A percentile compares a stretch with the other conserved stretches of the same genome.
Evolutionary conservation across 352 stramenopile genomes (phyloP).

Genomic region (Globisporangium yorkense): DNA sequence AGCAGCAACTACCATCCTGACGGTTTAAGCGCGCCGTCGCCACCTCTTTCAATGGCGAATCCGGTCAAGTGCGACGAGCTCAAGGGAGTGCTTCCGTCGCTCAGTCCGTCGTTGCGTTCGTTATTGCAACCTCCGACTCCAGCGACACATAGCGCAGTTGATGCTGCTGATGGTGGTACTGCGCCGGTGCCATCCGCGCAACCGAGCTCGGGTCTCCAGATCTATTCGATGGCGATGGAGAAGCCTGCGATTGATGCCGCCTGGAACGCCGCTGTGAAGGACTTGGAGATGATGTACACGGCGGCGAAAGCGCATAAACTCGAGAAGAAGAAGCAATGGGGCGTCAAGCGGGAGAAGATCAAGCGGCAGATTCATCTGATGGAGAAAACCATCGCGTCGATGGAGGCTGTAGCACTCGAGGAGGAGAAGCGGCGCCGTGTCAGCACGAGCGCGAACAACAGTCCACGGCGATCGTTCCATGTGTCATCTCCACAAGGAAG

Average conservation of each 20-base stretch:
- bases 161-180: background rate
- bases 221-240: constrained; percentile 43
- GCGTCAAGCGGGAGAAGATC: constrained; percentile 60
- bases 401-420: constrained; percentile 46
- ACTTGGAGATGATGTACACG: constrained; percentile 44
- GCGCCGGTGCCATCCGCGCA: background rate
- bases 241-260: constrained; percentile 42
- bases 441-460: constrained; percentile 25
- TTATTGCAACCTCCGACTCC: constrained; percentile 1
- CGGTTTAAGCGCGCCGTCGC: background rate
- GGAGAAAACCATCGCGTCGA: constrained; percentile 64
- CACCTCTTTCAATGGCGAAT: constrained; percentile 8
- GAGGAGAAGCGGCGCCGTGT: constrained; percentile 37
- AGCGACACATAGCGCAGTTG: background rate
- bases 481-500: constrained; percentile 5
- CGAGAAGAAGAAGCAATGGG: constrained; percentile 44
- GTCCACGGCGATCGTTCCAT: constrained; percentile 13
- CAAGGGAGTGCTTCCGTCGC: constrained; percentile 5
- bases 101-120: constrained; percentile 7
- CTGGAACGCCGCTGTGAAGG: constrained; percentile 41
- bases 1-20: constrained; percentile 6
- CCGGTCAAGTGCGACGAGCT: background rate
- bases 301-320: constrained; percentile 33
- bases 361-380: constrained; percentile 61
- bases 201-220: constrained; percentile 10